Base-by-base conservation (phyloP, 2,329 filamentous ascomycete genomes). In the Bretziella fagacearum region DNA sequence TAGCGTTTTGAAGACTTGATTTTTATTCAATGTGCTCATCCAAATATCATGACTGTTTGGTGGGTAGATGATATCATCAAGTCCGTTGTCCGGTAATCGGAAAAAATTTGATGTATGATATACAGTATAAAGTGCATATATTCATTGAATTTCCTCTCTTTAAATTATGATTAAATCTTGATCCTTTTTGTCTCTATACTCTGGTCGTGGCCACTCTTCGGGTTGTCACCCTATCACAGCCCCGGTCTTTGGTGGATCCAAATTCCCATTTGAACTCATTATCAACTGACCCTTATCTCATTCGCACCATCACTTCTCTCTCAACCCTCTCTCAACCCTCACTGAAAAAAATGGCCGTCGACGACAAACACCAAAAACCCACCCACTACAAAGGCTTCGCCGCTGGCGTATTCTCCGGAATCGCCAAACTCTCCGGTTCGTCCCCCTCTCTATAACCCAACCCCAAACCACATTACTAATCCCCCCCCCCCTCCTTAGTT, bases 311-410 rank as follows among this genome's bases (percentile, higher is more conserved):
- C 6, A 20, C 17, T 20, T 33, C 8, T 17, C 2, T 30, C 23
- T 27, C 25, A 39, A 22, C 20, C 35, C 35, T 18, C 22, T 18
- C 6, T 11, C 17, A 10, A 22, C 8, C 18, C 44, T 33, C 15
- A 33, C 41, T 18, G 13, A 6, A 35, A 39, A 17, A 10, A 22
- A 49, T 49, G 47, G 13, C 29, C 15, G 39, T 3, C 17, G 35
- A 44, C 6, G 32, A 51, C 40, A 33, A 17, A 13, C 40, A 47
- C 26, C 35, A 48, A 20, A 39, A 41, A 53, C 55, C 52, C 56
- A 73, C 67, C 54, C 80, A 83, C 59, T 96, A 95, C 68, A 87
- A 84, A 57, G 91, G 89, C n/a, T 98, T 96, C 60, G 84, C 95
- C 23, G 91, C 84, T 1, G 91, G 91, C n/a, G 77, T 95, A 5